A percentile compares a stretch with the other conserved stretches of the same genome.
Evolutionary conservation across 495 filamentous ascomycete genomes (phyloP).

Genomic region (Hypomontagnella monticulosa): DNA sequence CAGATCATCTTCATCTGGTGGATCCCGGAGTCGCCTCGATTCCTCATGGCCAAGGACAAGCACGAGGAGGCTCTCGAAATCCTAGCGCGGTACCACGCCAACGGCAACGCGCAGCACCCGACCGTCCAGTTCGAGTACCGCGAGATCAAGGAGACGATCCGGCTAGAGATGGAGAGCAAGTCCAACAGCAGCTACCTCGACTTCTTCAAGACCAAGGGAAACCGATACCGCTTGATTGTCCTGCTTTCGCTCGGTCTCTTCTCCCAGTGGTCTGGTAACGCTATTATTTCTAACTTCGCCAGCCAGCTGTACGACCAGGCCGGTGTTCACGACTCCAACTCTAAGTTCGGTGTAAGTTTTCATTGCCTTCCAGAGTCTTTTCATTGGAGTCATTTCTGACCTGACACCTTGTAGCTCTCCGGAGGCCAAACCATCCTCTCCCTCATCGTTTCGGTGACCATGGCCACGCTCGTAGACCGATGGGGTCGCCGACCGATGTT

Average conservation of each 20-base stretch:
- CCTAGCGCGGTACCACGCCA: slow-evolving; percentile 66
- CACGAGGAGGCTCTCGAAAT: slow-evolving; percentile 68
- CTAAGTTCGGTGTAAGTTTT: slow-evolving; percentile 56
- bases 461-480: slow-evolving; percentile 69
- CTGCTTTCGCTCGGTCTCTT: slow-evolving; percentile 69
- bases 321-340: slow-evolving; percentile 62
- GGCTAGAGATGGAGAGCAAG: slow-evolving; percentile 58
- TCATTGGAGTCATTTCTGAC: slow-evolving; percentile 4
- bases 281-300: slow-evolving; percentile 72
- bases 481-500: slow-evolving; percentile 68
- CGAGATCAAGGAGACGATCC: slow-evolving; percentile 68
- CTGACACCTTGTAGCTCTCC: slow-evolving; percentile 51
- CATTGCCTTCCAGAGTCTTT: slow-evolving; percentile 19
- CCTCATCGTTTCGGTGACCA: slow-evolving; percentile 62
- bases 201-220: slow-evolving; percentile 74
- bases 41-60: slow-evolving; percentile 71
- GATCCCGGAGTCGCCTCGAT: slow-evolving; percentile 71
- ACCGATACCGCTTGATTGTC: slow-evolving; percentile 69
- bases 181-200: slow-evolving; percentile 61
- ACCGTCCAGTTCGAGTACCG: slow-evolving; percentile 68
- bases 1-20: slow-evolving; percentile 66
- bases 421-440: slow-evolving; percentile 62
- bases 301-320: slow-evolving; percentile 65
- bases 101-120: slow-evolving; percentile 64
- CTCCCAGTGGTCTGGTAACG: slow-evolving; percentile 76